phyloP scores from a whole-genome alignment of 805 yeast species.

The Brettanomyces naardenensis region DNA sequence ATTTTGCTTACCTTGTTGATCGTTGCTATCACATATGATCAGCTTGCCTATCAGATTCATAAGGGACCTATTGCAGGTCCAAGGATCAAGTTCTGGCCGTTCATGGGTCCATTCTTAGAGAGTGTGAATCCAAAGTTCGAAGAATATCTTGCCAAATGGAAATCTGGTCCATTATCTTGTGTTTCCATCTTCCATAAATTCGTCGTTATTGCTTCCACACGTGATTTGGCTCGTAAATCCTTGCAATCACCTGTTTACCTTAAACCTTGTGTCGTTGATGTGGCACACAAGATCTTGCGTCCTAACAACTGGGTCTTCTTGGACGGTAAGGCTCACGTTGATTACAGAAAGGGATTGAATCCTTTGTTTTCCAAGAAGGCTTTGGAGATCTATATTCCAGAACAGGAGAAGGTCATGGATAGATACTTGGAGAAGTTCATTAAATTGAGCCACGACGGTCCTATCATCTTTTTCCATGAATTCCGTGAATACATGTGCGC shows the following conservation, averaged over 20 bases:
- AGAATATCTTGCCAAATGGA: slow-evolving; percentile 90
- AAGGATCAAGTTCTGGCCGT: slow-evolving; percentile 78
- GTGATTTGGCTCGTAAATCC: slow-evolving; percentile 84
- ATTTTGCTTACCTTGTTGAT: slow-evolving; percentile 38
- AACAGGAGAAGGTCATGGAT: slow-evolving; percentile 79
- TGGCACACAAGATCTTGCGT: slow-evolving; percentile 86
- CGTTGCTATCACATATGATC: slow-evolving; percentile 55
- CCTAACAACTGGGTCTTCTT: slow-evolving; percentile 97
- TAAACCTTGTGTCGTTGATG: slow-evolving; percentile 97
- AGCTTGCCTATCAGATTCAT: slow-evolving; percentile 64
- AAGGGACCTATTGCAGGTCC: slow-evolving; percentile 95
- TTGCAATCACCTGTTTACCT: slow-evolving; percentile 80
- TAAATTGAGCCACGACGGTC: slow-evolving; percentile 47
- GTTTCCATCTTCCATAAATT: slow-evolving; percentile 97
- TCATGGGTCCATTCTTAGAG: slow-evolving; percentile 94
- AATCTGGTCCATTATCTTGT: slow-evolving; percentile 88
- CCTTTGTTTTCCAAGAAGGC: slow-evolving; percentile 85
- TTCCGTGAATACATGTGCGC: slow-evolving; percentile 97
- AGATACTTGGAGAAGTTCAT: slow-evolving; percentile 63
- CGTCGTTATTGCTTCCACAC: slow-evolving; percentile 84
- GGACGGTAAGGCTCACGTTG: slow-evolving; percentile 93
- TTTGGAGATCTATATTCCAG: slow-evolving; percentile 74
- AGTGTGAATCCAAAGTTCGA: slow-evolving; percentile 93
- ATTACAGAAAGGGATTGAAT: slow-evolving; percentile 84
- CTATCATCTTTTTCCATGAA: slow-evolving; percentile 78